Base-by-base conservation (phyloP, 2,329 filamentous ascomycete genomes). In the Sclerotinia minor region DNA sequence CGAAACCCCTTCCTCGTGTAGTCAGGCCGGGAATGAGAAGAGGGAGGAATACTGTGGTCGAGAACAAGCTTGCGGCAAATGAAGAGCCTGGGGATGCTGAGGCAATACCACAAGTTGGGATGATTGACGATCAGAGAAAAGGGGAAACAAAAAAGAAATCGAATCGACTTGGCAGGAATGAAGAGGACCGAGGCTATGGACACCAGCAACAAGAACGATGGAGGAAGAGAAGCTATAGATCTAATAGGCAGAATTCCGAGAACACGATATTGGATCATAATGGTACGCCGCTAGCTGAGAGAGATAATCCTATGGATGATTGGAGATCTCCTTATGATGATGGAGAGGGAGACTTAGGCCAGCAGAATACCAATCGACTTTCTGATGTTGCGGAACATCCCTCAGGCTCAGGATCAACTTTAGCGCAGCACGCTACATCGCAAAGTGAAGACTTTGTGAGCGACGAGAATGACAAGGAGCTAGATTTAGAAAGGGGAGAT, bases 1-100 rank as follows among this genome's bases (percentile, higher is more conserved):
- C 70, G 41, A 71, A 71, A 24, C 69, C 70, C 41, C 58, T 72
- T 5, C 71, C 67, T 29, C 67, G 69, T 24, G 71, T 72, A 26
- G 69, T 71, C 3, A 64, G 70, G 24, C 61, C 61, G n/a, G 68
- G 71, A 17, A 71, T 70, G 68, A 65, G 67, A 38, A 49, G 66
- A 65, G 59, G 66, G 4, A 67, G 8, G 45, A n/a, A 41, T 24
- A 17, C 15, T 15, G 67, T 58, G 38, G 54, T 68, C 24, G 70
- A 71, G 47, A 41, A 71, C 17, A 68, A 59, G 55, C 32, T 41
- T 17, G 61, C 57, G 17, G 68, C 69, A 52, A 54, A 55, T 45
- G 11, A 38, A 32, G 47, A 67, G 49, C 69, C 66, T 15, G 68
- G 68, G 3, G 49, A 26, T 47, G 44, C 69, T 3, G 68, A 69